These are phyloP conservation scores for Solanum habrochaites DNA, from an alignment of 257 asterid genomes.

Conservation along the genomic window DNA sequence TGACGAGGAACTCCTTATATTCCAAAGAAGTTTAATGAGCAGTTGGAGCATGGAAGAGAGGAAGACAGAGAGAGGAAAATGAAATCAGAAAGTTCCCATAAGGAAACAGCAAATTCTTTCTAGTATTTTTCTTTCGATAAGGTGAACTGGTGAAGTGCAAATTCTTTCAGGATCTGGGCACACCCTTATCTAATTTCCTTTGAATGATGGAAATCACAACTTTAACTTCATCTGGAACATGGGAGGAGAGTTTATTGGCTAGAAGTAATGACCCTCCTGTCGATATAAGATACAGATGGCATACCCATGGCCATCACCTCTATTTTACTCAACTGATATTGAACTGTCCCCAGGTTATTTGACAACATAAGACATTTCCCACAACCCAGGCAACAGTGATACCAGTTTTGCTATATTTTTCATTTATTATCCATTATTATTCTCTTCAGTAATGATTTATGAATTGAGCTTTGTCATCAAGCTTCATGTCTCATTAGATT, in stretches of 20 bases:
- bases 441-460: not conserved
- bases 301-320: not conserved
- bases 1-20: not conserved
- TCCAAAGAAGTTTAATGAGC: not conserved
- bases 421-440: not conserved
- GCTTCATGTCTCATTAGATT: not conserved
- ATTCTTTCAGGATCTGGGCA: not conserved
- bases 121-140: not conserved
- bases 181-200: not conserved
- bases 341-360: not conserved
- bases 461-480: not conserved
- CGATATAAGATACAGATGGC: not conserved
- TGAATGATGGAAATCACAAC: not conserved
- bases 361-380: not conserved
- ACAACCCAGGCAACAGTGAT: not conserved
- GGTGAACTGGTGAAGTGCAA: not conserved
- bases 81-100: not conserved
- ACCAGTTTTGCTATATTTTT: not conserved
- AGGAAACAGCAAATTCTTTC: not conserved
- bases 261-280: not conserved
- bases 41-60: not conserved
- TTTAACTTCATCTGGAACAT: not conserved
- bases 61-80: not conserved
- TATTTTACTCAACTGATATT: not conserved
- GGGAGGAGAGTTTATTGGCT: not conserved